phyloP scores from a whole-genome alignment of 2,329 filamentous ascomycete species.

The Diaporthe ampelina region DNA sequence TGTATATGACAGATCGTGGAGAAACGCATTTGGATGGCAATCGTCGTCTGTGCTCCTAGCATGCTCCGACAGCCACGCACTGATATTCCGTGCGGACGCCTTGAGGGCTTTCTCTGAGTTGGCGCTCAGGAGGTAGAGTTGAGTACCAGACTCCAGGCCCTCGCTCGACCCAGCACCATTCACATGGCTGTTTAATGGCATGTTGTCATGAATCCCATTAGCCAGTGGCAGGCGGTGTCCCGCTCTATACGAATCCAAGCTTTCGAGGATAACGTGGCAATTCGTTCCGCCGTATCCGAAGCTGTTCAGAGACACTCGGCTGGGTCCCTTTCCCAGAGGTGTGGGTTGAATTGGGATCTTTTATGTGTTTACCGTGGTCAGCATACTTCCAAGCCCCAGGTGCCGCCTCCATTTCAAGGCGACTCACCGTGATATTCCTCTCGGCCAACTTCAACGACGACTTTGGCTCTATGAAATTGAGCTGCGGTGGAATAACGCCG shows the following conservation, averaged over 20 bases:
- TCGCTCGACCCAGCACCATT: background rate
- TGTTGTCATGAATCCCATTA: background rate
- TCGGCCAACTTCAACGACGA: slow-evolving; percentile 37
- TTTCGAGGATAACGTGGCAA: slow-evolving; percentile 56
- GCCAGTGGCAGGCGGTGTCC: background rate
- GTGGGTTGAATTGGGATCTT: slow-evolving; percentile 1
- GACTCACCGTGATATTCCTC: slow-evolving; percentile 34
- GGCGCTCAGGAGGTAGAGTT: slow-evolving; percentile 8
- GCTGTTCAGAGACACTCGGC: slow-evolving; percentile 51
- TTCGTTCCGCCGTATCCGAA: slow-evolving; percentile 63
- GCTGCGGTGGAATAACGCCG: slow-evolving; percentile 41
- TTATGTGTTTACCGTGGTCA: background rate
- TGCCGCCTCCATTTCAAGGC: background rate
- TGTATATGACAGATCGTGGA: slow-evolving; percentile 46
- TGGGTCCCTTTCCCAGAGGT: slow-evolving; percentile 33
- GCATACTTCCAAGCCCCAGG: background rate
- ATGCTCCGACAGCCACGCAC: background rate
- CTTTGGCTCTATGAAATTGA: slow-evolving; percentile 40
- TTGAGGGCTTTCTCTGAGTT: slow-evolving; percentile 17
- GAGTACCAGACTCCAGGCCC: background rate
- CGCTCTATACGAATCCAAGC: background rate
- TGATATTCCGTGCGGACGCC: background rate
- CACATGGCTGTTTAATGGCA: background rate
- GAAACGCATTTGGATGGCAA: background rate
- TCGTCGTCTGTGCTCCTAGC: background rate